phyloP scores from a whole-genome alignment of 2,329 filamentous ascomycete species.

The Fusarium veterinarium region DNA sequence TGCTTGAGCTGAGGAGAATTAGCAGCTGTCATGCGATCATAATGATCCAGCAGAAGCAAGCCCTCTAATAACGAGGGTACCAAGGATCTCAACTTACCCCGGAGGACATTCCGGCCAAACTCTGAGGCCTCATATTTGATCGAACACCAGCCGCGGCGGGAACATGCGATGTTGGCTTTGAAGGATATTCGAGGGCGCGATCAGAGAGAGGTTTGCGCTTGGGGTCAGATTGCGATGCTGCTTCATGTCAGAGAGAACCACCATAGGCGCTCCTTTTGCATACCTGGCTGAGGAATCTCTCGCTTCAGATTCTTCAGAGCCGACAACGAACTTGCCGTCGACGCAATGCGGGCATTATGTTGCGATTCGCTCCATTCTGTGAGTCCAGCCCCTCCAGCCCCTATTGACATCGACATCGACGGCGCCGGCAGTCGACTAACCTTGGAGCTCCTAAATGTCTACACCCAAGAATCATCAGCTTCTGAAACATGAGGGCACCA shows the following conservation, averaged over 20 bases:
- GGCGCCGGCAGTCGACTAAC: conserved; percentile 50
- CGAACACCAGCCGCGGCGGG: conserved; percentile 56
- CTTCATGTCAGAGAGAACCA: conserved; percentile 26
- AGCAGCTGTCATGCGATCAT: conserved; percentile 10
- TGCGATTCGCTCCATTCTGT: conserved; percentile 71
- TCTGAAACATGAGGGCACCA: neutral
- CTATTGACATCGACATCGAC: conserved; percentile 34
- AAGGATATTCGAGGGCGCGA: conserved; percentile 63
- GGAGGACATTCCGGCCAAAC: conserved; percentile 49
- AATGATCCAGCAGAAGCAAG: neutral
- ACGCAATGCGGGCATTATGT: conserved; percentile 64
- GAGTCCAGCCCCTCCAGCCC: conserved; percentile 54
- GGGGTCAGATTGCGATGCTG: conserved; percentile 65
- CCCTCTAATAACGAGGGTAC: neutral
- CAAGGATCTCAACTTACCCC: conserved; percentile 42
- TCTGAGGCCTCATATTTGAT: conserved; percentile 59
- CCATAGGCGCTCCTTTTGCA: neutral
- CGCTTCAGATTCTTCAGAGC: conserved; percentile 62
- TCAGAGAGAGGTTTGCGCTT: conserved; percentile 71
- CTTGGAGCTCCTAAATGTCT: conserved; percentile 48
- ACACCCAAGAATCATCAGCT: conserved; percentile 11
- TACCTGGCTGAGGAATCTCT: conserved; percentile 59
- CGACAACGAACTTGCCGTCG: conserved; percentile 55
- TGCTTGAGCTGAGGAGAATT: conserved; percentile 49
- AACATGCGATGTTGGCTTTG: conserved; percentile 52